Percentiles rank a stretch among this genome's conserved stretches.
Conservation (phyloP, 2,329 filamentous ascomycete genomes). For the Clonostachys solani region DNA sequence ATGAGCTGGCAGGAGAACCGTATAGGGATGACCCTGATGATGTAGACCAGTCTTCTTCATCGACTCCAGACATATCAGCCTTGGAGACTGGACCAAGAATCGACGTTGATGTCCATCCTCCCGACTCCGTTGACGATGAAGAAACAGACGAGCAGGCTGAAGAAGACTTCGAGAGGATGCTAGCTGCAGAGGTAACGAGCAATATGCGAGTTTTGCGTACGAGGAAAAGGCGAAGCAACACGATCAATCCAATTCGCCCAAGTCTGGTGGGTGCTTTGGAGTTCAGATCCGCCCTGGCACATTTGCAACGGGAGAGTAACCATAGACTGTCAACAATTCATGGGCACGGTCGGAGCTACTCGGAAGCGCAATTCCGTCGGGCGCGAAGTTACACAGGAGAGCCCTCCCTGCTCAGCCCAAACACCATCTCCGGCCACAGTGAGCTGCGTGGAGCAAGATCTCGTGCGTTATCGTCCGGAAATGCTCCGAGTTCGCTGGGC, state of each 20-base stretch:
- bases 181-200: constrained; percentile 79
- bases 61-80: constrained; percentile 30
- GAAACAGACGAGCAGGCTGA: constrained; percentile 41
- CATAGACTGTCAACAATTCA: constrained; percentile 67
- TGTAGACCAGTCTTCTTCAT: constrained; percentile 9
- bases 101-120: constrained; percentile 32
- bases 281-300: constrained; percentile 87
- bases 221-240: constrained; percentile 60
- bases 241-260: constrained; percentile 81
- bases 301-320: constrained; percentile 77
- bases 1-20: constrained; percentile 49
- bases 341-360: constrained; percentile 55
- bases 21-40: constrained; percentile 59
- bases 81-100: constrained; percentile 42
- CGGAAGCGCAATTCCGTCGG: constrained; percentile 18
- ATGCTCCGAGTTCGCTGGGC: constrained; percentile 14
- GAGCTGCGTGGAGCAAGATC: constrained; percentile 9
- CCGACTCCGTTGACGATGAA: constrained; percentile 2
- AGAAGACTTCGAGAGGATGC: constrained; percentile 55
- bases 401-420: not conserved
- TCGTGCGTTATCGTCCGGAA: constrained; percentile 43
- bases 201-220: constrained; percentile 87
- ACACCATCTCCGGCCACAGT: not conserved
- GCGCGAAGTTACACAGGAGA: not conserved
- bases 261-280: constrained; percentile 92